Base-by-base conservation (phyloP, 371 early-diverging fungal species). In the Saksenaea vasiformis region DNA sequence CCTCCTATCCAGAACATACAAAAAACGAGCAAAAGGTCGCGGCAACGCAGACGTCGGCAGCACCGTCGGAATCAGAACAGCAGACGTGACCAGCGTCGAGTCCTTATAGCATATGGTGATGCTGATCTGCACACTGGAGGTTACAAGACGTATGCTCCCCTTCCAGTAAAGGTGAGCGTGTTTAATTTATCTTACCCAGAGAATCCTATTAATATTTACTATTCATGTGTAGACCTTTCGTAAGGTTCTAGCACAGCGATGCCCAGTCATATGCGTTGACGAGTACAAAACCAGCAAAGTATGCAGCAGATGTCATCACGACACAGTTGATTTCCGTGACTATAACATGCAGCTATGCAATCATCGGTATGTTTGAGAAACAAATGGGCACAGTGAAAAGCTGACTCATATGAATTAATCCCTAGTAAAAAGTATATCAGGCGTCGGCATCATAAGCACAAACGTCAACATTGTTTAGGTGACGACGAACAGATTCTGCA, bases 1-100 rank as follows among this genome's bases (percentile, higher is more conserved):
- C 44, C 44, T 43, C 44, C 44, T n/a, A 43, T 43, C n/a, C 44
- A 43, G 44, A n/a, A 43, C n/a, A n/a, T n/a, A n/a, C n/a, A n/a
- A n/a, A n/a, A n/a, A n/a, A n/a, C n/a, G n/a, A n/a, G n/a, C n/a
- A n/a, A n/a, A n/a, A n/a, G n/a, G n/a, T n/a, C n/a, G n/a, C n/a
- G n/a, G n/a, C n/a, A n/a, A n/a, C n/a, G n/a, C n/a, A n/a, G n/a
- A n/a, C n/a, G n/a, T n/a, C n/a, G n/a, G n/a, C n/a, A n/a, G n/a
- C n/a, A n/a, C n/a, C n/a, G n/a, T n/a, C n/a, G n/a, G n/a, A n/a
- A n/a, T n/a, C n/a, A n/a, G n/a, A n/a, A n/a, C n/a, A n/a, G n/a
- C n/a, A n/a, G n/a, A n/a, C n/a, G n/a, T n/a, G n/a, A n/a, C n/a
- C n/a, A n/a, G n/a, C n/a, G n/a, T n/a, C n/a, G n/a, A n/a, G n/a